Evolutionary conservation across 2,329 filamentous ascomycete genomes (phyloP), one percentile per base, ranked within the genome.

Genomic region (Pestalotiopsis sp.): DNA sequence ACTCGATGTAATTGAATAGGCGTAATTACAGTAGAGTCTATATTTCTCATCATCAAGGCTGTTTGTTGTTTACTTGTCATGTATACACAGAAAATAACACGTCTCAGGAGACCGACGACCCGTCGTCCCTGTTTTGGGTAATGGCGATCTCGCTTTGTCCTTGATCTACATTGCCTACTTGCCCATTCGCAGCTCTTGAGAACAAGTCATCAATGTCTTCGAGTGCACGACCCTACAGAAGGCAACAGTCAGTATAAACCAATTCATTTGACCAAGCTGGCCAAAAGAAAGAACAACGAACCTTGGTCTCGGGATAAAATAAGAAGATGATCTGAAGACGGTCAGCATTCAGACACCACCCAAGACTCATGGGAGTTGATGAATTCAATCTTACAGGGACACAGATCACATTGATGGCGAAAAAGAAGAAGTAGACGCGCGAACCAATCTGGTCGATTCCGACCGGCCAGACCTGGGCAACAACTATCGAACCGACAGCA

Each of bases 381-480:
- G 14, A 36, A 11, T 3, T 3, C 3, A 14, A 72, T 3, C 77
- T 65, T 75, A 84, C 82, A 3, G 83, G 81, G 20, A 86, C 80
- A 67, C 82, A 86, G 13, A 79, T 76, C 6, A 86, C 65, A 71
- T 87, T 87, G 31, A 87, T 79, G 7, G 78, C 79, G 82, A 87
- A 87, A 73, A 89, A 89, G 69, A 88, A 85, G 71, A 88, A 88
- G 74, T 88, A 89, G 2, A 87, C 83, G 23, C 81, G 81, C 13
- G 83, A 84, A 3, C 86, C 86, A 23, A 88, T 79, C 2, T 77
- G 80, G 38, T 81, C 79, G 60, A 88, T 83, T 4, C 85, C 87
- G 0, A 88, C 79, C 1, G 87, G 86, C 87, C 87, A 90, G 13
- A 86, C 81, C 68, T 88, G 84, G 0, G 85, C 82, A 1, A 85